Evolutionary conservation across 2,329 filamentous ascomycete species (phyloP), one percentile per base, ranked within the genome.

Genomic region (Botryotinia calthae): DNA sequence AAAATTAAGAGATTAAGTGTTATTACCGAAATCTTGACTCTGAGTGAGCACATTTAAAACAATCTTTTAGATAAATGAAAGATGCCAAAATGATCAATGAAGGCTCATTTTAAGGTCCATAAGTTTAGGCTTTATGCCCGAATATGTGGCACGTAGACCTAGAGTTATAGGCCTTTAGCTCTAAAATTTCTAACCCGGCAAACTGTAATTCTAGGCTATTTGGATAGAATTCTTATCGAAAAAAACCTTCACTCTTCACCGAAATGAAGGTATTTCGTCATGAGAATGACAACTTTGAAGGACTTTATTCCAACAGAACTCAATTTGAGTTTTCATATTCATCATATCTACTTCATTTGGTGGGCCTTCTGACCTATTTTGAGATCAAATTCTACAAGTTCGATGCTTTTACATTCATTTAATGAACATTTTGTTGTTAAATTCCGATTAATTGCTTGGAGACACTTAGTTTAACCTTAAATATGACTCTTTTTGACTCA

Each of bases 11-110:
- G 2, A 48, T 48, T 0, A 37, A 28, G n/a, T 1, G 3, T 48
- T 8, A 37, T 1, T n/a, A 10, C 0, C 4, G 9, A 0, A 0
- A 9, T n/a, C 1, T n/a, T 5, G 28, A 0, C 10, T 6, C 7
- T 2, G n/a, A 14, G 1, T 3, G 1, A 0, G 7, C 37, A 48
- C 28, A 51, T 37, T n/a, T 1, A 3, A 65, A 51, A 65, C 0
- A 34, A 34, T 9, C 28, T 65, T 28, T 10, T 22, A 3, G 2
- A n/a, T 37, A 1, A 37, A 37, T 65, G 28, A 65, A 65, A 65
- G 0, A n/a, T 14, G 20, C 5, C 31, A n/a, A 51, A 51, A 65
- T n/a, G 9, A n/a, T 2, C 6, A 4, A 65, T 65, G 44, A 65
- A 37, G 22, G n/a, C 2, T 48, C 28, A 48, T n/a, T 37, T 10